phyloP scores from a whole-genome alignment of 345 rosid genomes.

The Citrus australasica region DNA sequence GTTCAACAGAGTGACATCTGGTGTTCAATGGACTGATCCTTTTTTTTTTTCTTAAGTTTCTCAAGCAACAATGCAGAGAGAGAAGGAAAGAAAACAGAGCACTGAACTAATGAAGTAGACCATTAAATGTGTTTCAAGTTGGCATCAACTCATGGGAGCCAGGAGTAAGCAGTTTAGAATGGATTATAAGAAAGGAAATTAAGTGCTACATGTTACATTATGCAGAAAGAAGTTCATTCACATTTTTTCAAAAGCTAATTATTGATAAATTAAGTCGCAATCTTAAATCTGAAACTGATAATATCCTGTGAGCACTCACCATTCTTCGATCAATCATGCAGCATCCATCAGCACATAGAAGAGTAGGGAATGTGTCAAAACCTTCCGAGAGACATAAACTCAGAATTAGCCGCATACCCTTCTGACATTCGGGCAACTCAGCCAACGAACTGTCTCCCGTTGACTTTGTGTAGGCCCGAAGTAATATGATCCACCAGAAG shows the following conservation, averaged over 20 bases:
- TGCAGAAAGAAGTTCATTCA: background rate
- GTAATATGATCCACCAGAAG: slow-evolving; percentile 96
- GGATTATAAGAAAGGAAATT: background rate
- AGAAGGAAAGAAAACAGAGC: background rate
- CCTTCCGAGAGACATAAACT: slow-evolving; percentile 90
- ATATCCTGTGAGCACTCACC: slow-evolving; percentile 44
- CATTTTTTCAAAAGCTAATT: background rate
- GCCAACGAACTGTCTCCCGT: slow-evolving; percentile 87
- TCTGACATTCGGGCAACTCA: slow-evolving; percentile 87
- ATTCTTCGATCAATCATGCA: slow-evolving; percentile 98
- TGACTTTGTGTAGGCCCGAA: slow-evolving; percentile 86
- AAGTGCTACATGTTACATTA: background rate
- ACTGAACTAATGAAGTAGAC: background rate
- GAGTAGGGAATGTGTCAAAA: slow-evolving; percentile 96
- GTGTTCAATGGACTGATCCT: background rate
- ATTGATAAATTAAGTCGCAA: background rate
- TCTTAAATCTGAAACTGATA: background rate
- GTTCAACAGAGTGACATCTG: background rate
- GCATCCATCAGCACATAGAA: slow-evolving; percentile 96
- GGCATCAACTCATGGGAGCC: background rate
- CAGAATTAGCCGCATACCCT: slow-evolving; percentile 91
- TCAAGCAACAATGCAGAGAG: background rate
- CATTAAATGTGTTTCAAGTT: background rate
- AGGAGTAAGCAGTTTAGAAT: background rate
- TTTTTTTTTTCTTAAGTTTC: background rate